phyloP scores from a whole-genome alignment of 352 stramenopile species.

The Phytophthora constricta region DNA sequence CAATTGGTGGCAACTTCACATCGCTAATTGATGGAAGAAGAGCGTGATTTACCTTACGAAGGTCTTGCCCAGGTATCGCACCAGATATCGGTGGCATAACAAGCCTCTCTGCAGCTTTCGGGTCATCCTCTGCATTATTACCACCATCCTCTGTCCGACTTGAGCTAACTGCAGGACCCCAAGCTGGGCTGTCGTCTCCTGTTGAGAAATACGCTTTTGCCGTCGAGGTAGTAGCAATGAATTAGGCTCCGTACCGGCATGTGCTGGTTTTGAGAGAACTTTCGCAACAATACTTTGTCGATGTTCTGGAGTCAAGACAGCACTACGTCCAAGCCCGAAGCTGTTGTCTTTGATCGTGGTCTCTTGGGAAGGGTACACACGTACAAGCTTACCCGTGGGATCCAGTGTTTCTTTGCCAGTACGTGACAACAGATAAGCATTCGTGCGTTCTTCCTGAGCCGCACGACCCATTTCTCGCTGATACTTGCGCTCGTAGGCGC shows the following conservation, averaged over 20 bases:
- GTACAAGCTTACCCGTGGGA: constrained; percentile 63
- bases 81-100: constrained; percentile 23
- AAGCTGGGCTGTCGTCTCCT: constrained; percentile 6
- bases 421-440: constrained; percentile 57
- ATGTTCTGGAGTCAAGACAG: constrained; percentile 48
- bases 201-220: not conserved
- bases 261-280: constrained; percentile 46
- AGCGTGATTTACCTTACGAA: constrained; percentile 42
- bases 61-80: constrained; percentile 36
- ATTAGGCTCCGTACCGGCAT: constrained; percentile 30
- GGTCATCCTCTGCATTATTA: constrained; percentile 13
- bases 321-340: constrained; percentile 70
- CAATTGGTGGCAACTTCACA: constrained; percentile 27
- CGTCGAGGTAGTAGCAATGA: constrained; percentile 39
- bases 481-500: constrained; percentile 69
- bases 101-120: constrained; percentile 11
- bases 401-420: constrained; percentile 70
- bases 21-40: constrained; percentile 24
- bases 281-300: constrained; percentile 53
- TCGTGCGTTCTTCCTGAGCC: constrained; percentile 59
- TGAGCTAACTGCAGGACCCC: constrained; percentile 2
- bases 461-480: constrained; percentile 71
- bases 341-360: constrained; percentile 73
- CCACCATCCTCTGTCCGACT: constrained; percentile 10
- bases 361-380: constrained; percentile 75